Percentiles rank a stretch among this genome's conserved stretches.
Evolutionary conservation across 352 stramenopile genomes (phyloP).

Genomic region (Phytophthora foliorum): DNA sequence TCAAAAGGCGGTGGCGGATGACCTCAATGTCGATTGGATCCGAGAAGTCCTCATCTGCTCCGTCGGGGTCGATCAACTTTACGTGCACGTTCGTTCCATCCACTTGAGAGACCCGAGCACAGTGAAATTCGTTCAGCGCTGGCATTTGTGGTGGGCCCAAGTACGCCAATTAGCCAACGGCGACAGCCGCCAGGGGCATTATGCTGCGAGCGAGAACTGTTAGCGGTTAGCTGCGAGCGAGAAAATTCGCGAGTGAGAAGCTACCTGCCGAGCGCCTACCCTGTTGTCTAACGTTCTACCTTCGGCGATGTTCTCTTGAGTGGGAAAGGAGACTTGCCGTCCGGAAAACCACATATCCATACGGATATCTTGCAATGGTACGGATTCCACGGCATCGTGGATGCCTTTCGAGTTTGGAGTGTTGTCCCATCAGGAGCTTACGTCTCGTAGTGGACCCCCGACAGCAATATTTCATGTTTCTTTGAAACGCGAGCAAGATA

Average conservation of each 20-base stretch:
- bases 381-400: constrained; percentile 42
- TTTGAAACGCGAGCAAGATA: not conserved
- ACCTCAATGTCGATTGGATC: not conserved
- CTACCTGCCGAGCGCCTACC: not conserved
- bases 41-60: not conserved
- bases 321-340: constrained; percentile 5
- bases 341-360: not conserved
- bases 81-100: not conserved
- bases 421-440: constrained; percentile 10
- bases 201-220: not conserved
- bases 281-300: not conserved
- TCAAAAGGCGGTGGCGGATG: not conserved
- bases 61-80: not conserved
- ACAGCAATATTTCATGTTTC: constrained; percentile 5
- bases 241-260: constrained; percentile 9
- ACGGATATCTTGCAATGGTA: constrained; percentile 31
- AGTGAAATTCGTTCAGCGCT: constrained; percentile 7
- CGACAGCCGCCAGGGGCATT: not conserved
- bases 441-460: not conserved
- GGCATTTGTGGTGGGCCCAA: constrained; percentile 9
- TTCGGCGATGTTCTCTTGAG: not conserved
- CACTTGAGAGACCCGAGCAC: not conserved
- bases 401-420: constrained; percentile 42
- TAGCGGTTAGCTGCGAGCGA: not conserved
- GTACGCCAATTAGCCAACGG: not conserved